phyloP scores from a whole-genome alignment of 2,329 filamentous ascomycete species.

The Xylariomycetidae sp. region DNA sequence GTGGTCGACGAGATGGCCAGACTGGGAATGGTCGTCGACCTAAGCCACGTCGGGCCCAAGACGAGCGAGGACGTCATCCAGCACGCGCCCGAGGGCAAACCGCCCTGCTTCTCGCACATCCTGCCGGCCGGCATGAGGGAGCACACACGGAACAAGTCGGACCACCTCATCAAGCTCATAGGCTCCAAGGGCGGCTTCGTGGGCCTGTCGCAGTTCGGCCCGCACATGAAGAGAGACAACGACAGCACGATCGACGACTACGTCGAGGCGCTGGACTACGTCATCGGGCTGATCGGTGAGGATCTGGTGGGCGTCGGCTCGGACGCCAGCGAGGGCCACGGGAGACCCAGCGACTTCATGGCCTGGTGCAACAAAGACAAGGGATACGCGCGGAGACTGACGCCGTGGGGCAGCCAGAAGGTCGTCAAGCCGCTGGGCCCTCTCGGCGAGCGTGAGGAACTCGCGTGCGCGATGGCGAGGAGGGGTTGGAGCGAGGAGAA shows the following conservation, averaged over 20 bases:
- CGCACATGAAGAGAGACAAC: constrained; percentile 34
- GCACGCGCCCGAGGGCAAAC: constrained; percentile 30
- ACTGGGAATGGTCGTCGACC: constrained; percentile 30
- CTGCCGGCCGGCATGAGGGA: constrained; percentile 30
- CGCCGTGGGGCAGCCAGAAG: constrained; percentile 35
- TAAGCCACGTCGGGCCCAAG: constrained; percentile 30
- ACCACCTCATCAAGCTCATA: constrained; percentile 30
- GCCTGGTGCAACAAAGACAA: constrained; percentile 38
- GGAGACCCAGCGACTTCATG: constrained; percentile 33
- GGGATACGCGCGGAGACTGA: constrained; percentile 32
- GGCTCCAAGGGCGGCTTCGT: constrained; percentile 33
- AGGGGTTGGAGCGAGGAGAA: constrained; percentile 33
- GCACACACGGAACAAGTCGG: constrained; percentile 34
- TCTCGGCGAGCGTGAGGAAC: constrained; percentile 28
- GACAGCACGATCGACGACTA: constrained; percentile 38
- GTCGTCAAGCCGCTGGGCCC: constrained; percentile 35
- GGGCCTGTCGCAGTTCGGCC: constrained; percentile 34
- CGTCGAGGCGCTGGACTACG: constrained; percentile 34
- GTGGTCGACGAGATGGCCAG: constrained; percentile 19
- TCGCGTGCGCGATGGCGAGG: constrained; percentile 33
- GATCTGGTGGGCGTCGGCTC: constrained; percentile 33
- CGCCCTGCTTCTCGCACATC: constrained; percentile 35
- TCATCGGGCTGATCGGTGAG: constrained; percentile 31
- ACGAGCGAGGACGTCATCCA: constrained; percentile 31
- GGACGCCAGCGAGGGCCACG: constrained; percentile 34